Conservation (phyloP, 164 flowering plant species). For the Chimonanthus praecox region DNA sequence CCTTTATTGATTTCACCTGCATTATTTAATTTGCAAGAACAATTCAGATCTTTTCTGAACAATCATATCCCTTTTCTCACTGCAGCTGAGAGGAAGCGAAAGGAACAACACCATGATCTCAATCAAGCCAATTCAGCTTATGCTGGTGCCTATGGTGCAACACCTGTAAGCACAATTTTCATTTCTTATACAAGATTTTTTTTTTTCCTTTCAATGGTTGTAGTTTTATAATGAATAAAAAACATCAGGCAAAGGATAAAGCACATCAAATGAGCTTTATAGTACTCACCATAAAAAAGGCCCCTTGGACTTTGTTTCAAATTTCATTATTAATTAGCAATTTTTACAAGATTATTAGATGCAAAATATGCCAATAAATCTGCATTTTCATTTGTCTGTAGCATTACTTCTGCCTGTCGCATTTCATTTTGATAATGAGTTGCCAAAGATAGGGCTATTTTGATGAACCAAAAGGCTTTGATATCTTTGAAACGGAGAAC, state of each 20-base stretch:
- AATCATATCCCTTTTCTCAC: not conserved
- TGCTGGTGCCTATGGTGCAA: constrained; percentile 70
- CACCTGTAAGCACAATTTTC: constrained; percentile 54
- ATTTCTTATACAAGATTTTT: not conserved
- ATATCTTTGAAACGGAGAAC: no score
- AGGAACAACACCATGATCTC: constrained; percentile 73
- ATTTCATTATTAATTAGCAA: not conserved
- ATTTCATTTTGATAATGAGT: no score
- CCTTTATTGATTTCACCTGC: not conserved
- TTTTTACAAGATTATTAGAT: not conserved
- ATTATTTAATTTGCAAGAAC: not conserved
- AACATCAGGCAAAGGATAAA: no score
- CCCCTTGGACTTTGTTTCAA: no score
- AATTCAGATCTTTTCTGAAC: not conserved
- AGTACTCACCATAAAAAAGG: no score
- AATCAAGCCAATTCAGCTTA: constrained; percentile 72
- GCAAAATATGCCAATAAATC: not conserved
- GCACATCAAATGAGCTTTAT: no score
- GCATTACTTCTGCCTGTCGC: not conserved
- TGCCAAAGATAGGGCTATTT: no score
- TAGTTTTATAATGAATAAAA: no score
- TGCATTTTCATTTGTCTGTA: not conserved
- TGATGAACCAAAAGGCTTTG: no score
- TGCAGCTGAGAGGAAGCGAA: constrained; percentile 62
- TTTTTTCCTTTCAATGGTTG: no score